These are phyloP conservation scores for Tricladium varicosporioides DNA, from an alignment of 2,329 filamentous ascomycete species.

Conservation along the genomic window DNA sequence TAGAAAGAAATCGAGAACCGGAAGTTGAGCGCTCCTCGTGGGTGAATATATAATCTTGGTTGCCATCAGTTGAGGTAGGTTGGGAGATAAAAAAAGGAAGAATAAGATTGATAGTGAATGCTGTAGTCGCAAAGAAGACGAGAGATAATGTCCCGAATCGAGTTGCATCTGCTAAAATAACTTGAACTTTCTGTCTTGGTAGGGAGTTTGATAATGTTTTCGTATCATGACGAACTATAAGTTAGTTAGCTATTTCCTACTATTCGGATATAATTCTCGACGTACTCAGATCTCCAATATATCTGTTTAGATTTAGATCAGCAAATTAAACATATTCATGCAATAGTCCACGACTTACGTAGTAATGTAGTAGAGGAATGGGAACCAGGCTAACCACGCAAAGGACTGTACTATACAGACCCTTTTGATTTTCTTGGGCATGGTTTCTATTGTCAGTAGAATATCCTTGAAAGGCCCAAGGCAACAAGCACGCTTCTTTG, in stretches of 20 bases:
- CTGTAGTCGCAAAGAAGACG: constrained; percentile 7
- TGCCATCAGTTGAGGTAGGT: not conserved
- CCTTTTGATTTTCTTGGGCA: constrained; percentile 17
- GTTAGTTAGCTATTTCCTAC: not conserved
- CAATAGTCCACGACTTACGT: constrained; percentile 18
- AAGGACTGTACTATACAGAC: constrained; percentile 28
- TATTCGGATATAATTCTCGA: not conserved
- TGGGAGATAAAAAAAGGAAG: constrained; percentile 2
- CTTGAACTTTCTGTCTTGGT: not conserved
- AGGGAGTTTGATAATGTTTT: not conserved
- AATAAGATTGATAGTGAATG: not conserved
- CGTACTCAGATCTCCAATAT: constrained; percentile 14
- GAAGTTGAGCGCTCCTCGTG: not conserved
- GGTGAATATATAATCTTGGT: not conserved
- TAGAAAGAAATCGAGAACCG: not conserved
- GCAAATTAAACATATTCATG: no score
- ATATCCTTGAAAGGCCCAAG: constrained; percentile 1
- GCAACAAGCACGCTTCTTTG: not conserved
- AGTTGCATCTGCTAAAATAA: constrained; percentile 1
- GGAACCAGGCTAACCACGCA: constrained; percentile 35
- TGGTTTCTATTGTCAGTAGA: constrained; percentile 1
- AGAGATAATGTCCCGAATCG: constrained; percentile 7
- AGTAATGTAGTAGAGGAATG: constrained; percentile 35
- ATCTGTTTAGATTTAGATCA: constrained; percentile 2
- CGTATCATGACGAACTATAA: constrained; percentile 5